phyloP scores from a whole-genome alignment of 495 filamentous ascomycete species.

The Hyaloscypha bicolor region DNA sequence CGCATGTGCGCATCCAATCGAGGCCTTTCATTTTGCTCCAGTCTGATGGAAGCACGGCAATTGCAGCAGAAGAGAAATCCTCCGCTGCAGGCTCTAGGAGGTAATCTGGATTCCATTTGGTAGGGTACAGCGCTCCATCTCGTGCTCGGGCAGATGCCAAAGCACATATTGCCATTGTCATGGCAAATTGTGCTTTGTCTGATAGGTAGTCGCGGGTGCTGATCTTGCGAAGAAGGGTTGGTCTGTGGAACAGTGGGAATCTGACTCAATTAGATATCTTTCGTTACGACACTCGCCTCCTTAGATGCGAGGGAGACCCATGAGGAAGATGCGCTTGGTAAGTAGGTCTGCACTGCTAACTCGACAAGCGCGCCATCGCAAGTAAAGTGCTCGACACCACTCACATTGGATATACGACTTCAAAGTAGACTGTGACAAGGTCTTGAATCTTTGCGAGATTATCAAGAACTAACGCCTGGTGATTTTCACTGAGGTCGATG shows the following conservation, averaged over 20 bases:
- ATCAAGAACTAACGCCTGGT: slow-evolving; percentile 9
- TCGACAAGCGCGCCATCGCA: not conserved
- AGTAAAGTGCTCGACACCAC: slow-evolving; percentile 5
- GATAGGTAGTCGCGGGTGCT: slow-evolving; percentile 42
- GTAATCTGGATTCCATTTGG: slow-evolving; percentile 34
- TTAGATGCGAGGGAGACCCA: not conserved
- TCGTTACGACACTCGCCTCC: not conserved
- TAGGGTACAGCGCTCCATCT: slow-evolving; percentile 46
- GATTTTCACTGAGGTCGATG: slow-evolving; percentile 9
- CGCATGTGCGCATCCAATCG: slow-evolving; percentile 49
- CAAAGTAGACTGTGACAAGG: slow-evolving; percentile 25
- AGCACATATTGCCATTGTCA: slow-evolving; percentile 52
- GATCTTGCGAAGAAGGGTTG: slow-evolving; percentile 41
- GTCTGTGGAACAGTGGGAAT: slow-evolving; percentile 52
- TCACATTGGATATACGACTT: slow-evolving; percentile 32
- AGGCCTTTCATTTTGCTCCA: slow-evolving; percentile 41
- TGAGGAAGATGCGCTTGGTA: not conserved
- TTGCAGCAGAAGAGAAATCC: slow-evolving; percentile 50
- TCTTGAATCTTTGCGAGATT: slow-evolving; percentile 18
- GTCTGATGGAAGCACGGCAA: slow-evolving; percentile 44
- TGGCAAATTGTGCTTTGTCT: slow-evolving; percentile 47
- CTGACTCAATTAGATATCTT: slow-evolving; percentile 35
- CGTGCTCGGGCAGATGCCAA: slow-evolving; percentile 47
- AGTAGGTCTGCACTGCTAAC: slow-evolving; percentile 1
- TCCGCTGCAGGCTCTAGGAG: slow-evolving; percentile 41